Percentiles rank a stretch among this genome's conserved stretches.
phyloP scores from a whole-genome alignment of 345 rosid species.

The Gossypium bickii region DNA sequence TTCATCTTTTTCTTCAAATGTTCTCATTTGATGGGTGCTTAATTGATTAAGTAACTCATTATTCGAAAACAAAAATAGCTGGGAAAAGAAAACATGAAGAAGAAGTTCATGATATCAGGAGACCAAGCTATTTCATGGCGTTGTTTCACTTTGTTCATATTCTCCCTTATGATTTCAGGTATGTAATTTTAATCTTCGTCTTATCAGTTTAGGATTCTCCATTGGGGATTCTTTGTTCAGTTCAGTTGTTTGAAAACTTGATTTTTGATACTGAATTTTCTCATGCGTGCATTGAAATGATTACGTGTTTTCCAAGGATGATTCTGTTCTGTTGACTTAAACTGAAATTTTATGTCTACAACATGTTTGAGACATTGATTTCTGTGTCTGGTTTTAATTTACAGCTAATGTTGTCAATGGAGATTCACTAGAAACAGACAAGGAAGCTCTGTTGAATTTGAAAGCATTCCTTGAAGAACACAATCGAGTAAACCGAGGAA shows the following conservation, averaged over 20 bases:
- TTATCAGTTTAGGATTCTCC: background rate
- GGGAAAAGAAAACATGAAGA: background rate
- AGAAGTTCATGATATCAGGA: slow-evolving; percentile 28
- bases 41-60: background rate
- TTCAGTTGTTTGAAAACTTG: background rate
- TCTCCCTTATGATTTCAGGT: slow-evolving; percentile 36
- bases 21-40: slow-evolving; percentile 9
- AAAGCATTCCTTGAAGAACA: slow-evolving; percentile 43
- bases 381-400: slow-evolving; percentile 3
- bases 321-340: background rate
- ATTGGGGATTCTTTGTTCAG: background rate
- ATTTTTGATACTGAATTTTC: background rate
- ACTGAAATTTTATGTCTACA: background rate
- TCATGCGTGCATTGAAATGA: background rate
- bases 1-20: slow-evolving; percentile 1
- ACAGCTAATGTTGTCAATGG: slow-evolving; percentile 51
- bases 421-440: slow-evolving; percentile 67
- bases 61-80: background rate
- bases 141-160: slow-evolving; percentile 17
- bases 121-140: slow-evolving; percentile 31
- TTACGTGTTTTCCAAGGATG: slow-evolving; percentile 6
- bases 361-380: background rate
- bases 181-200: background rate
- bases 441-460: slow-evolving; percentile 38
- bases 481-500: slow-evolving; percentile 52